phyloP scores from a whole-genome alignment of 176 grass and related monocot species.

The Carex littledalei region DNA sequence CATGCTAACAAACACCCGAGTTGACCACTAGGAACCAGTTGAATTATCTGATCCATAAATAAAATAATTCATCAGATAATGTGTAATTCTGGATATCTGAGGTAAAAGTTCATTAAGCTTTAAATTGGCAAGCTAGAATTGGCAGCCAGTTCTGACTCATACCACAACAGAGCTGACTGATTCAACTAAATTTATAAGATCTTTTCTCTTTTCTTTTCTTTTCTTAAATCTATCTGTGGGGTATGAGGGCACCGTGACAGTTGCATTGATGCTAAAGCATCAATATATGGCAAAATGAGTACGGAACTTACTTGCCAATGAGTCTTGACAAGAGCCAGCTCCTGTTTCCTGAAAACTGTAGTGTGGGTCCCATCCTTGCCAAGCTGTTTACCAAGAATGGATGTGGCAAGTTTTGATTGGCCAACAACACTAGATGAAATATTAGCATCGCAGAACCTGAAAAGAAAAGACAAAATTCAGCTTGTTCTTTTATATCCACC shows the following conservation, averaged over 20 bases:
- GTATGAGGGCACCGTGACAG: neutral
- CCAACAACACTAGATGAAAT: constrained; percentile 30
- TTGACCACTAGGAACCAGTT: constrained; percentile 54
- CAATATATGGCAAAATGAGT: neutral
- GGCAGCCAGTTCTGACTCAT: neutral
- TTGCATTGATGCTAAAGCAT: neutral
- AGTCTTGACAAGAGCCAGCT: constrained; percentile 69
- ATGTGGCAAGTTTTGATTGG: constrained; percentile 31
- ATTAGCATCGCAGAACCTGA: constrained; percentile 50
- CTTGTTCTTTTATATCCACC: too few species aligned
- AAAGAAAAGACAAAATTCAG: constrained; percentile 16
- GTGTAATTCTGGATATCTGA: neutral
- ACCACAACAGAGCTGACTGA: neutral
- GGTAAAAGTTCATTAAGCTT: neutral
- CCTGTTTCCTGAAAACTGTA: constrained; percentile 81
- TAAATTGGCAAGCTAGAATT: neutral
- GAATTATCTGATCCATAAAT: constrained; percentile 71
- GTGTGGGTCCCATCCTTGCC: constrained; percentile 32
- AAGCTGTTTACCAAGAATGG: constrained; percentile 28
- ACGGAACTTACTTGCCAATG: constrained; percentile 70
- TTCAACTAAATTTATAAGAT: neutral
- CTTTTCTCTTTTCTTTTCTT: neutral
- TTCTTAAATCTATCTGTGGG: neutral
- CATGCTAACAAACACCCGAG: constrained; percentile 76
- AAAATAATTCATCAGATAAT: neutral